These are phyloP conservation scores for Didymella segeticola DNA, from an alignment of 2,329 filamentous ascomycete species.

Conservation along the genomic window DNA sequence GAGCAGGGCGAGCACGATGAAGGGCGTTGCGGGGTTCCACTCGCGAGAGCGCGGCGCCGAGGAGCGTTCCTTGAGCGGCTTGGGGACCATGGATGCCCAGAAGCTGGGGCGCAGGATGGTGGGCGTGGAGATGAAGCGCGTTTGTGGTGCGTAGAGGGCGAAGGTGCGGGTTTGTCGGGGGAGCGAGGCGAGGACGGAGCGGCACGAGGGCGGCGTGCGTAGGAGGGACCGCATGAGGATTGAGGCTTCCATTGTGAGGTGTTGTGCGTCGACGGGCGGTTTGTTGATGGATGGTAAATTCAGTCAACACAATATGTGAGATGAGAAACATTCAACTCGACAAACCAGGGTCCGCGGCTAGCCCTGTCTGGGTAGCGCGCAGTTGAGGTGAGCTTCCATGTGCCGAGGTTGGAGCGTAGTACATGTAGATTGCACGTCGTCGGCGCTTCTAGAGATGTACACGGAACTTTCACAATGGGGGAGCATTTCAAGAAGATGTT, in stretches of 20 bases:
- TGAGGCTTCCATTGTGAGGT: constrained; percentile 43
- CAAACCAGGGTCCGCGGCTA: constrained; percentile 7
- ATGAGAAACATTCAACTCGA: constrained; percentile 2
- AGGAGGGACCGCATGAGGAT: constrained; percentile 37
- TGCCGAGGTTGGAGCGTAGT: constrained; percentile 19
- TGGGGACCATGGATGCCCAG: constrained; percentile 49
- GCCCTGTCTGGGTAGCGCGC: not conserved
- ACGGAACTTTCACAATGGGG: not conserved
- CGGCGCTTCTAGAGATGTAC: not conserved
- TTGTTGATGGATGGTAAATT: not conserved
- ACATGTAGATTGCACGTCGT: constrained; percentile 7
- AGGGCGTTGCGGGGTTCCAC: constrained; percentile 68
- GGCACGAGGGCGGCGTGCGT: constrained; percentile 30
- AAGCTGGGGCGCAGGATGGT: constrained; percentile 47
- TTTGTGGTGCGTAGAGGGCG: constrained; percentile 26
- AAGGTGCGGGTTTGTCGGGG: constrained; percentile 21
- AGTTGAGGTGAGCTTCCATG: constrained; percentile 5
- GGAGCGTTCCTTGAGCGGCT: constrained; percentile 28
- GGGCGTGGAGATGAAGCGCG: constrained; percentile 39
- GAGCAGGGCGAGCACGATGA: constrained; percentile 72
- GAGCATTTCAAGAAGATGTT: constrained; percentile 11
- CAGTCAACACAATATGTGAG: not conserved
- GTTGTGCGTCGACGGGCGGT: too few species aligned
- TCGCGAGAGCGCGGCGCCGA: constrained; percentile 34
- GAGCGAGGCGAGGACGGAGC: constrained; percentile 16